A percentile compares a stretch with the other conserved stretches of the same genome.
phyloP scores from a whole-genome alignment of 441 rosid genomes.

The Gossypium lobatum region DNA sequence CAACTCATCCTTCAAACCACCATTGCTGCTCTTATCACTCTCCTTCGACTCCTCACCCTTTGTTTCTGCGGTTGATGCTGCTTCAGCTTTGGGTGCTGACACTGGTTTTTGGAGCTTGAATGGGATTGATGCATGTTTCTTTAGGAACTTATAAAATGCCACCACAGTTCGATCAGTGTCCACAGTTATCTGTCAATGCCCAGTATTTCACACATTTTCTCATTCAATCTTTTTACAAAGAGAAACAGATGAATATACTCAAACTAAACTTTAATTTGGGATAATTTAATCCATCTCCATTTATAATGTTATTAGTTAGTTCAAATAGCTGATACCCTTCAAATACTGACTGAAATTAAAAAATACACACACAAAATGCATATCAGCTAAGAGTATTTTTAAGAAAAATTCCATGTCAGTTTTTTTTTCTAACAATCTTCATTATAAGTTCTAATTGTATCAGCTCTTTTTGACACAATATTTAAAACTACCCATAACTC shows the following conservation, averaged over 20 bases:
- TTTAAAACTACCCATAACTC: too few species aligned
- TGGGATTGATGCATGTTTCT: constrained; percentile 91
- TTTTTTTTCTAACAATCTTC: too few species aligned
- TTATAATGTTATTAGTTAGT: too few species aligned
- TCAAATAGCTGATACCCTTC: too few species aligned
- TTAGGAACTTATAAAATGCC: constrained; percentile 81
- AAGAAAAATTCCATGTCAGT: too few species aligned
- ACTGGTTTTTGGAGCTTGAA: constrained; percentile 89
- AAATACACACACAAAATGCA: too few species aligned
- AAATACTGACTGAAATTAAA: too few species aligned
- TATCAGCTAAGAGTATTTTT: too few species aligned
- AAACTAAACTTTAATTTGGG: too few species aligned
- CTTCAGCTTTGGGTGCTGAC: constrained; percentile 32
- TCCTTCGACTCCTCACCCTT: constrained; percentile 33
- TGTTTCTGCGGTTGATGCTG: constrained; percentile 13
- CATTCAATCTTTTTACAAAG: neutral
- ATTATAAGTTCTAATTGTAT: too few species aligned
- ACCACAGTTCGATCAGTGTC: constrained; percentile 91
- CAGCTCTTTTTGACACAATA: too few species aligned
- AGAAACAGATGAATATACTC: neutral
- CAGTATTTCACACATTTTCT: neutral
- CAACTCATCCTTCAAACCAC: constrained; percentile 69
- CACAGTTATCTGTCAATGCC: constrained; percentile 58
- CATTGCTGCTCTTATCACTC: constrained; percentile 25
- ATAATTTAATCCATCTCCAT: too few species aligned